These are phyloP conservation scores for Pythium aphanidermatum DNA, from an alignment of 352 stramenopile genomes.

Conservation along the genomic window DNA sequence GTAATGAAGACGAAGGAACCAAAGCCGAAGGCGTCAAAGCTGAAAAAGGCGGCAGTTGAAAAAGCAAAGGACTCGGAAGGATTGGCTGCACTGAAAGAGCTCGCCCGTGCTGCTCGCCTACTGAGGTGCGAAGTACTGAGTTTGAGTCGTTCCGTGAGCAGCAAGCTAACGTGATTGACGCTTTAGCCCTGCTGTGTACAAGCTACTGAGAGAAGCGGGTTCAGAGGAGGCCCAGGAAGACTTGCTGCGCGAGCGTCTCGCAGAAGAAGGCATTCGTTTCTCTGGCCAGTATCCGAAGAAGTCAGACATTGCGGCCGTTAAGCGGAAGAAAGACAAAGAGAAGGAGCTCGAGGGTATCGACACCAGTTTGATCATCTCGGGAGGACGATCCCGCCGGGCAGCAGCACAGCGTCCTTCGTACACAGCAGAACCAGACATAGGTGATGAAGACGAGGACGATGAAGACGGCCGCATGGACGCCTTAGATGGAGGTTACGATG, in stretches of 20 bases:
- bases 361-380: slow-evolving; percentile 64
- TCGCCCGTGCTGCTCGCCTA: slow-evolving; percentile 57
- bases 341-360: slow-evolving; percentile 82
- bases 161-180: too few relatives aligned
- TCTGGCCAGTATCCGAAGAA: slow-evolving; percentile 51
- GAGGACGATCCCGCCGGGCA: slow-evolving; percentile 15
- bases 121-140: slow-evolving; percentile 40
- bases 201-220: slow-evolving; percentile 33
- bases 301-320: slow-evolving; percentile 56
- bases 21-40: slow-evolving; percentile 9
- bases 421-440: background rate
- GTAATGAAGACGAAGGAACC: slow-evolving; percentile 7
- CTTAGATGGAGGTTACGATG: slow-evolving; percentile 20
- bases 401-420: slow-evolving; percentile 9
- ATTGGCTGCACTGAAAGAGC: slow-evolving; percentile 55
- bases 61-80: slow-evolving; percentile 31
- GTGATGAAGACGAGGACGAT: slow-evolving; percentile 15
- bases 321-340: slow-evolving; percentile 59
- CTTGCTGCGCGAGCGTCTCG: slow-evolving; percentile 47
- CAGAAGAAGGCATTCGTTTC: slow-evolving; percentile 43
- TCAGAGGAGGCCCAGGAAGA: slow-evolving; percentile 47
- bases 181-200: slow-evolving; percentile 73
- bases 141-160: too few relatives aligned
- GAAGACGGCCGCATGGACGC: slow-evolving; percentile 1
- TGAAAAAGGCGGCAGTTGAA: slow-evolving; percentile 4